Evolutionary conservation across 768 basidiomycete genomes (phyloP), one percentile per base, ranked within the genome.

Genomic region (Pisolithus sp.): DNA sequence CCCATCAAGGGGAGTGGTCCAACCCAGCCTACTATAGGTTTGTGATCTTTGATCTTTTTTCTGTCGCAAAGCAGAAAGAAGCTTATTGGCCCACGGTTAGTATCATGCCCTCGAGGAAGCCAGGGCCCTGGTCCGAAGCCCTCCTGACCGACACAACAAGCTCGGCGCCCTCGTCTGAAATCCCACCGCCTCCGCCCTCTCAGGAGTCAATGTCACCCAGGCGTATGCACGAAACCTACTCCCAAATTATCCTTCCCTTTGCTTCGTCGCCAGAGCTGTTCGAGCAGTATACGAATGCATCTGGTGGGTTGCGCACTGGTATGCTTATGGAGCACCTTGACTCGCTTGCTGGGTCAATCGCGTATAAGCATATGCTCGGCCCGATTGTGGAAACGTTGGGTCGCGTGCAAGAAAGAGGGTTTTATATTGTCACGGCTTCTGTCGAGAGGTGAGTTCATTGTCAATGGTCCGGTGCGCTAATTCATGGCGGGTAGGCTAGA

Each of bases 371-470:
- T 67, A 75, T 89, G 76, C 76, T 88, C 5, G 85, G 84, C 2
- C 85, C 83, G 0, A 68, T 66, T 10, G 77, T 81, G n/a, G 67
- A 76, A 55, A 76, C 74, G 1, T 66, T 83, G 3, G 79, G 79
- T 38, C 70, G 71, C 48, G 71, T 86, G 3, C 70, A 80, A 20
- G 77, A 85, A 46, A 74, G 77, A 23, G 86, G 86, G 1, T 83
- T 89, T 58, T 92, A 91, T 57, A 78, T 92, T 57, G 89, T 90
- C 12, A 92, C 90, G 2, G 90, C 89, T 34, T 80, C 83, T 6
- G 89, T 89, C 2, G 89, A 93, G 60, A 71, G 89, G 85, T 81
- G 51, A 30, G 68, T 49, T 13, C n/a, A 8, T 49, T 10, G 12
- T 36, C 40, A 3, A 45, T 15, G 20, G 4, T 30, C 6, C 24